Base-by-base conservation (phyloP, 306 rosid genomes). In the Gleditsia sinensis region DNA sequence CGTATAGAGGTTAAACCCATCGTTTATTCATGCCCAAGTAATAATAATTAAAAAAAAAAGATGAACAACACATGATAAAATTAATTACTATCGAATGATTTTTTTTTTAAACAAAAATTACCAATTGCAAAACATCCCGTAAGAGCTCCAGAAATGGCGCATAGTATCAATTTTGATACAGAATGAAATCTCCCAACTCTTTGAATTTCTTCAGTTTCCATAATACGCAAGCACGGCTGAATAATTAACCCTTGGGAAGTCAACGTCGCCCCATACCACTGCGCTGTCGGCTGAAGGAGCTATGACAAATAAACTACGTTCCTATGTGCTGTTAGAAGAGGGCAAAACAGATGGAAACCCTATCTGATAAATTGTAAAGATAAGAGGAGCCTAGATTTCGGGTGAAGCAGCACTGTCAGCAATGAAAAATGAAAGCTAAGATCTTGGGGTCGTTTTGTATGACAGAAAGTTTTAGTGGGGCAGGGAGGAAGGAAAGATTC, bases 71-170 rank as follows among this genome's bases (percentile, higher is more conserved):
- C 12, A 49, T 3, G 1, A 0, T 33, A 48, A n/a, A 46, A 16
- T 17, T 9, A n/a, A 30, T 14, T 13, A 24, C 8, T 11, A 17
- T 2, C 27, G 30, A 45, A 55, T 5, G 43, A n/a, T 17, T 33
- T 16, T 20, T 6, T n/a, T n/a, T n/a, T n/a, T n/a, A n/a, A n/a
- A n/a, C n/a, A n/a, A n/a, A n/a, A n/a, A 32, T 48, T 70, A 88
- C 92, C 90, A 55, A 85, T 5, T 37, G 92, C 92, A 75, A 85
- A 83, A 57, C 78, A 81, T 7, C 34, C 69, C 19, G 51, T 63
- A 13, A 39, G 69, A 12, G 69, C 69, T 14, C 53, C 69, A 63
- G 34, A 63, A 63, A 63, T 63, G 34, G 69, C 53, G 12, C 21
- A 63, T 12, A 63, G 8, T 12, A 63, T 40, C 12, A 63, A 63